A percentile compares a stretch with the other conserved stretches of the same genome.
phyloP scores from a whole-genome alignment of 2,329 filamentous ascomycete species.

The Helminthosporium solani region DNA sequence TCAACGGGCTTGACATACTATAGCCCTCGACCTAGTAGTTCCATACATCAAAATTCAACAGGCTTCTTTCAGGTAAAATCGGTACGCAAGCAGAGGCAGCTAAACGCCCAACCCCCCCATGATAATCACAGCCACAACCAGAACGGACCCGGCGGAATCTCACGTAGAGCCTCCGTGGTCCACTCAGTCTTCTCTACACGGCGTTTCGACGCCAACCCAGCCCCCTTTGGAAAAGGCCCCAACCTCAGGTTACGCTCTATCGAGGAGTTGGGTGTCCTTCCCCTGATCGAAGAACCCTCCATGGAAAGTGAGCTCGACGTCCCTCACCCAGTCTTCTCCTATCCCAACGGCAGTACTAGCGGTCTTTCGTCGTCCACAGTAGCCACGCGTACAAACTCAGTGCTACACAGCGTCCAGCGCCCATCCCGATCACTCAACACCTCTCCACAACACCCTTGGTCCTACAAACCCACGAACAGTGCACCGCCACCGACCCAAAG shows the following conservation, averaged over 20 bases:
- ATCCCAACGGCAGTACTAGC: background rate
- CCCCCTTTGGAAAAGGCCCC: background rate
- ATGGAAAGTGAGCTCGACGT: background rate
- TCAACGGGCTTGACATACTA: no score
- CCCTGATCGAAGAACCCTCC: background rate
- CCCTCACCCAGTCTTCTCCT: background rate
- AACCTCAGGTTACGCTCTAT: background rate
- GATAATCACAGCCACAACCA: background rate
- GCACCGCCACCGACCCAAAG: background rate
- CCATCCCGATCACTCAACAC: background rate
- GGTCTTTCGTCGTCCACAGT: background rate
- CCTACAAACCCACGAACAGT: background rate
- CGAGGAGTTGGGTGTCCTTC: conserved; percentile 6
- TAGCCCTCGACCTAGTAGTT: no score
- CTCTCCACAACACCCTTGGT: background rate
- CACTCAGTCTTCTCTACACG: background rate
- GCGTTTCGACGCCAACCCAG: background rate
- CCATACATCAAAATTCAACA: background rate
- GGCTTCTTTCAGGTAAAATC: background rate
- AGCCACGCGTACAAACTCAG: background rate
- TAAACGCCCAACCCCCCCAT: background rate
- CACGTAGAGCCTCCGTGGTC: background rate
- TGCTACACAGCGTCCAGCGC: background rate
- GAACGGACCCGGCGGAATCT: background rate
- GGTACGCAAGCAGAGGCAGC: background rate